Evolutionary conservation across 768 basidiomycete genomes (phyloP), one percentile per base, ranked within the genome.

Genomic region (Russula griseocarnosa): DNA sequence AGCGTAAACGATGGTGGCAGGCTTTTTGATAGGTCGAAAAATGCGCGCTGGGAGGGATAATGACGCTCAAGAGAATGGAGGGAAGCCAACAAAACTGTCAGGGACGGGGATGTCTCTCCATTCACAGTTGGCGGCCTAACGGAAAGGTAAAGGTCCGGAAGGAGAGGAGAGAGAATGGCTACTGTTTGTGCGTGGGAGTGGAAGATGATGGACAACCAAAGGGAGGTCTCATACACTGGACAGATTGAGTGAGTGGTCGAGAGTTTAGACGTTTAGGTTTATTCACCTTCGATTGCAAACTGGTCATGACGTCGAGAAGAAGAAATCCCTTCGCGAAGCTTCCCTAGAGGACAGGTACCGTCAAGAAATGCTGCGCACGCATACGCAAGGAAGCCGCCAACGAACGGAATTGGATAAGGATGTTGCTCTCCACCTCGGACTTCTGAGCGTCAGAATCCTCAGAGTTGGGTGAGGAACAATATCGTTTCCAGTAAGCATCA

Each of bases 401-500:
- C 86, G 72, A 67, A 90, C 90, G 81, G 68, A 90, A 85, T n/a
- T 87, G 70, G 38, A 91, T 90, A 32, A 90, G 74, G 11, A 89
- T 73, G 68, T 90, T 91, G 62, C 85, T 83, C 71, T 87, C 84
- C 9, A 77, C 77, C 49, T 89, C 83, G 40, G 79, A 70, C 26
- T 80, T 71, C 44, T 69, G 77, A 32, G 58, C 67, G 32, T 66
- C 60, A 13, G 64, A 32, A 16, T 67, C 69, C 22, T 40, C 46
- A 5, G 53, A 58, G n/a, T 13, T 46, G 22, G 40, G 52, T 36
- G 61, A 61, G n/a, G 53, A 36, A 38, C 75, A 66, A 60, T 81
- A 76, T 51, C 69, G 70, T 54, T 73, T 70, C 74, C 84, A 78
- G 40, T 83, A 77, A 28, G 77, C 73, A 58, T 79, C 76, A 22